Conservation (phyloP, 1,284 basidiomycete genomes). For the Coriolopsis trogii region DNA sequence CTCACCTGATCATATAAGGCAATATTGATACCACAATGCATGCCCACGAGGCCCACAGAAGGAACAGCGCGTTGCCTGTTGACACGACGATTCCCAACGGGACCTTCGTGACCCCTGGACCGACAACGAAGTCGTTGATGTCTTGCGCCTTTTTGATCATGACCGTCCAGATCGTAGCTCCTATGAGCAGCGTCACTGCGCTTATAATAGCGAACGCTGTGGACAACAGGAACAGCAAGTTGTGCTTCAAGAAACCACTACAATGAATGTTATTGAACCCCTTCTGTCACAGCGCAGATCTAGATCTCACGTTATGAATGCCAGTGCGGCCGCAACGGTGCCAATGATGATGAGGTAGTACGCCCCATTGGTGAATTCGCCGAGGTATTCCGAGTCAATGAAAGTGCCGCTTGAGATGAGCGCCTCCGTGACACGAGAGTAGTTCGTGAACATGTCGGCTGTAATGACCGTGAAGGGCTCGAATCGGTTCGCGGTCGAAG, state of each 20-base stretch:
- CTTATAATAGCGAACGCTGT: constrained; percentile 63
- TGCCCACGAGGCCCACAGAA: constrained; percentile 74
- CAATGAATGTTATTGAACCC: neutral
- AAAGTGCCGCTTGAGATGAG: constrained; percentile 61
- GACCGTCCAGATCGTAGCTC: constrained; percentile 75
- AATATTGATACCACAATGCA: constrained; percentile 62
- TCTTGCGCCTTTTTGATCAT: constrained; percentile 64
- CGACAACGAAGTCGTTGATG: constrained; percentile 57
- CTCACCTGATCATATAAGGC: constrained; percentile 71
- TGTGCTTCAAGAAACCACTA: constrained; percentile 70
- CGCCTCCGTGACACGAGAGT: constrained; percentile 54
- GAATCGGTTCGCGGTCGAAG: constrained; percentile 59
- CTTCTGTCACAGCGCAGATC: constrained; percentile 2
- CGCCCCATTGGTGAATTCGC: constrained; percentile 63
- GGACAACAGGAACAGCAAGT: constrained; percentile 68
- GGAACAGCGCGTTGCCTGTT: constrained; percentile 60
- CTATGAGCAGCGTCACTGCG: constrained; percentile 65
- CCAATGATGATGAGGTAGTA: constrained; percentile 78
- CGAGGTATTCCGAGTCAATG: constrained; percentile 62
- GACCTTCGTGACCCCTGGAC: constrained; percentile 38
- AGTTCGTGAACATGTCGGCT: constrained; percentile 68
- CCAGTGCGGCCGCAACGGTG: constrained; percentile 64
- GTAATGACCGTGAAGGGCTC: constrained; percentile 62
- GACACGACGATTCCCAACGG: constrained; percentile 63
- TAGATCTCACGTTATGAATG: constrained; percentile 60